Conservation (phyloP, 208 protist genomes). For the Acanthamoeba divionensis region DNA sequence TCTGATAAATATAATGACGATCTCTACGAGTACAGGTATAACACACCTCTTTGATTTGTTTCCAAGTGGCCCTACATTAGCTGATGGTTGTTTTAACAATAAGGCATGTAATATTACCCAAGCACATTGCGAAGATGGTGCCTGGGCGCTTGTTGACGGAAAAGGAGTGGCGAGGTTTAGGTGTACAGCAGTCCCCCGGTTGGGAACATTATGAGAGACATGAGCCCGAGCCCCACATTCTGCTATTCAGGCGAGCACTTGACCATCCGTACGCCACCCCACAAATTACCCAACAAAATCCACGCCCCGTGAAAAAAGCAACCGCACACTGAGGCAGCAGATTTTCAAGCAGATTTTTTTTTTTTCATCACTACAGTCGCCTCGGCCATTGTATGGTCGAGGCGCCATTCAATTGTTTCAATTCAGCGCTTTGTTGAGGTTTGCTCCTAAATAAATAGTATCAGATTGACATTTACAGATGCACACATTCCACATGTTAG, state of each 20-base stretch:
- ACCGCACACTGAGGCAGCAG: no score
- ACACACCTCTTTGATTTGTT: no score
- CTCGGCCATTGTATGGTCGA: no score
- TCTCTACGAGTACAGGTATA: conserved; percentile 90
- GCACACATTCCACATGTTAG: no score
- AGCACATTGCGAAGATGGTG: conserved; percentile 89
- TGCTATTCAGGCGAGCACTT: conserved; percentile 90
- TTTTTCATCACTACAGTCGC: no score
- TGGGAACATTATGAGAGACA: conserved; percentile 98
- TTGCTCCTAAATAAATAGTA: no score
- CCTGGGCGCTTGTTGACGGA: conserved; percentile 91
- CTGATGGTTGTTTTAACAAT: background rate
- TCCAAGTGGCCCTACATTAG: no score
- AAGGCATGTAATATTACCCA: conserved; percentile 96
- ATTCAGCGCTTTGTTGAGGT: no score
- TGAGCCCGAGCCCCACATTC: conserved; percentile 93
- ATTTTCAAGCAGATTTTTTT: no score
- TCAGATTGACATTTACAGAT: no score
- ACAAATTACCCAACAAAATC: no score
- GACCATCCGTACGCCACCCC: conserved; percentile 32
- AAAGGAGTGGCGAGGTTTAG: conserved; percentile 94
- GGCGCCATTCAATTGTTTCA: no score
- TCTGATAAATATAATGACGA: conserved; percentile 96
- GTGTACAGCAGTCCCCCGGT: conserved; percentile 95
- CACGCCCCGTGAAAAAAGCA: background rate